Percentiles rank a stretch among this genome's conserved stretches.
phyloP scores from a whole-genome alignment of 2,329 filamentous ascomycete species.

The Aspergillus ibericus region DNA sequence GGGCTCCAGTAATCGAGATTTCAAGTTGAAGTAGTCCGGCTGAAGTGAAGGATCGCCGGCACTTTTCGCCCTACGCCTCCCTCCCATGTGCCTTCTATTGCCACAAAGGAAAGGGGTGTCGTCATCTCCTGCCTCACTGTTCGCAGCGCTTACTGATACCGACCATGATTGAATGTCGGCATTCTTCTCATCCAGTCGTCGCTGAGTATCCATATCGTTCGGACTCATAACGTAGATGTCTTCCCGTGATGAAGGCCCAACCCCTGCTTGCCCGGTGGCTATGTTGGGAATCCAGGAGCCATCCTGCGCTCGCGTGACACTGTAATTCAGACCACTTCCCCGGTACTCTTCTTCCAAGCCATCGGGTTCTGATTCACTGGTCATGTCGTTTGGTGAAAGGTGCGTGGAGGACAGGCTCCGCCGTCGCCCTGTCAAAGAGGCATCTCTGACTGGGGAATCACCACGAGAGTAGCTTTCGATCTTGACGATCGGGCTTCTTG shows the following conservation, averaged over 20 bases:
- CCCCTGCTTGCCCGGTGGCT: slow-evolving; percentile 44
- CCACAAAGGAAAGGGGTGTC: slow-evolving; percentile 23
- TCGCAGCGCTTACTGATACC: slow-evolving; percentile 49
- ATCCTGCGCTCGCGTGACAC: slow-evolving; percentile 41
- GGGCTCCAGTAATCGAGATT: slow-evolving; percentile 31
- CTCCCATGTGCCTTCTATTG: slow-evolving; percentile 22
- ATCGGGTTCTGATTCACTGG: slow-evolving; percentile 30
- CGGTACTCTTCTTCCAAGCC: slow-evolving; percentile 21
- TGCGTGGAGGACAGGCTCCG: slow-evolving; percentile 37
- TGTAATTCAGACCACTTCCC: slow-evolving; percentile 17
- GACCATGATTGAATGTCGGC: slow-evolving; percentile 57
- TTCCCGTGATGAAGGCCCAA: slow-evolving; percentile 49
- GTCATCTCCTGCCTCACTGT: slow-evolving; percentile 41
- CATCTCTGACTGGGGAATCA: slow-evolving; percentile 43
- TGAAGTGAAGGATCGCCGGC: slow-evolving; percentile 35
- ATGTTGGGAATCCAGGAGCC: slow-evolving; percentile 48
- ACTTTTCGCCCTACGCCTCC: slow-evolving; percentile 50
- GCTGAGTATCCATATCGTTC: slow-evolving; percentile 51
- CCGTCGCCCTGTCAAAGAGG: slow-evolving; percentile 23
- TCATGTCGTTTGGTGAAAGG: slow-evolving; percentile 35
- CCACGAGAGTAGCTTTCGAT: slow-evolving; percentile 45
- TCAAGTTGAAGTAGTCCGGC: slow-evolving; percentile 37
- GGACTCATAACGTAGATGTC: slow-evolving; percentile 49
- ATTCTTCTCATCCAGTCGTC: slow-evolving; percentile 52
- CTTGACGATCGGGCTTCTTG: slow-evolving; percentile 47